Base-by-base conservation (phyloP, 768 basidiomycete genomes). In the Lyophyllum semitale region DNA sequence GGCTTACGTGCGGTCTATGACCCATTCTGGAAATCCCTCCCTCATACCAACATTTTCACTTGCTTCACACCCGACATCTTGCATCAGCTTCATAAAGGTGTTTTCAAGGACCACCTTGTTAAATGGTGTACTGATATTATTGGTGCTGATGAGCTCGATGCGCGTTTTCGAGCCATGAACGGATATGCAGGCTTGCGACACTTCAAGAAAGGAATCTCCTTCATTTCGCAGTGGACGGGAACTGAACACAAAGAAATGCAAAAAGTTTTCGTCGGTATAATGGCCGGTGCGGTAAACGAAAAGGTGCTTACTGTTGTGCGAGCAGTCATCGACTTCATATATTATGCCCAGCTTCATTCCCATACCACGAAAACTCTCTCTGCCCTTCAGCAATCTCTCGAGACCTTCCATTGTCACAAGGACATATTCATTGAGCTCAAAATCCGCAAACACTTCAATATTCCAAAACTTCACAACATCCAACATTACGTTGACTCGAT, bases 291-390 rank as follows among this genome's bases (percentile, higher is more conserved):
- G 12, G 30, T 9, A 12, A 32, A 32, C 12, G 30, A 32, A 12
- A 61, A 51, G 1, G 65, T 71, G 6, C n/a, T 73, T 1, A 22
- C 52, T 2, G 64, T 69, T 8, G 66, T 72, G 37, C 64, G 69
- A 1, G 70, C 66, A 0, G 33, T 77, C 0, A 58, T 77, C 0
- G 73, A 80, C 55, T 80, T 79, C 54, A 46, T 76, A 7, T 77
- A 71, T 54, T 48, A 72, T 17, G 68, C 75, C 0, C 72, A 73
- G 33, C 72, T 71, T 48, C 66, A 68, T 0, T 11, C 62, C 1
- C 77, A 77, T 45, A 59, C 69, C 0, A 46, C 56, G 0, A 38
- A 58, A 18, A 72, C 71, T 0, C 68, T 79, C 0, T 15, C 37
- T 0, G 20, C 40, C 8, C 49, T 81, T 0, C 40, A 66, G 0